A percentile compares a stretch with the other conserved stretches of the same genome.
Evolutionary conservation across 2,329 filamentous ascomycete genomes (phyloP).

Genomic region (Beauveria bassiana): DNA sequence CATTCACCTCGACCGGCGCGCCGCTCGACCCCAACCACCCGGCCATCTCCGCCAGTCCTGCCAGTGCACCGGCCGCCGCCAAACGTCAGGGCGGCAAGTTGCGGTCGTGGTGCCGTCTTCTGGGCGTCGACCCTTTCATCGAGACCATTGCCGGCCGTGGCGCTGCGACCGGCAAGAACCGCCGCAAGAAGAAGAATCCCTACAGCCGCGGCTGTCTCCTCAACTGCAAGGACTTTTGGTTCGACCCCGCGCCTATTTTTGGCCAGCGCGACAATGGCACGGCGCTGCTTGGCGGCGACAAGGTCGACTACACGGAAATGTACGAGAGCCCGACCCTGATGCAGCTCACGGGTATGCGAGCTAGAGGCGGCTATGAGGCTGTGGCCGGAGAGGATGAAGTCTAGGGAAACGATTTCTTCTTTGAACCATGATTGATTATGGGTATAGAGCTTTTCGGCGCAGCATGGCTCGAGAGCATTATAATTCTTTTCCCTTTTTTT

Average conservation of each 20-base stretch:
- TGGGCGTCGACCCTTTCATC: slow-evolving; percentile 90
- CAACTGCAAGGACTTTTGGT: slow-evolving; percentile 97
- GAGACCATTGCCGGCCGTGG: slow-evolving; percentile 82
- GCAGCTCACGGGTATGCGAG: slow-evolving; percentile 41
- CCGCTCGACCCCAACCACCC: slow-evolving; percentile 61
- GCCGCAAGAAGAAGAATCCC: slow-evolving; percentile 62
- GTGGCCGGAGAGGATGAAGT: slow-evolving; percentile 46
- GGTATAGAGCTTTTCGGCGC: not conserved
- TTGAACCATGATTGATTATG: not conserved
- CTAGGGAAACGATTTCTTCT: not conserved
- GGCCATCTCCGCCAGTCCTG: slow-evolving; percentile 47
- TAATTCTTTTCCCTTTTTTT: not conserved
- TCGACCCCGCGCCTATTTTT: slow-evolving; percentile 77
- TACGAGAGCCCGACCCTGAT: slow-evolving; percentile 77
- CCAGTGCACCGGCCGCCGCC: slow-evolving; percentile 34
- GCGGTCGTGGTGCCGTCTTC: slow-evolving; percentile 71
- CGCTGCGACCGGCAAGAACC: slow-evolving; percentile 50
- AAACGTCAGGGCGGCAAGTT: slow-evolving; percentile 57
- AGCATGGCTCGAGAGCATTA: not conserved
- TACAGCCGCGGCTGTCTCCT: slow-evolving; percentile 76
- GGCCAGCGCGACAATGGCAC: slow-evolving; percentile 64
- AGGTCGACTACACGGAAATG: slow-evolving; percentile 79
- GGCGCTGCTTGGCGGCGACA: slow-evolving; percentile 68
- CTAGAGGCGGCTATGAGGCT: slow-evolving; percentile 53
- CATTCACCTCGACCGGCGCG: slow-evolving; percentile 70